phyloP scores from a whole-genome alignment of 495 filamentous ascomycete species.

The Trichocladium antarcticum region DNA sequence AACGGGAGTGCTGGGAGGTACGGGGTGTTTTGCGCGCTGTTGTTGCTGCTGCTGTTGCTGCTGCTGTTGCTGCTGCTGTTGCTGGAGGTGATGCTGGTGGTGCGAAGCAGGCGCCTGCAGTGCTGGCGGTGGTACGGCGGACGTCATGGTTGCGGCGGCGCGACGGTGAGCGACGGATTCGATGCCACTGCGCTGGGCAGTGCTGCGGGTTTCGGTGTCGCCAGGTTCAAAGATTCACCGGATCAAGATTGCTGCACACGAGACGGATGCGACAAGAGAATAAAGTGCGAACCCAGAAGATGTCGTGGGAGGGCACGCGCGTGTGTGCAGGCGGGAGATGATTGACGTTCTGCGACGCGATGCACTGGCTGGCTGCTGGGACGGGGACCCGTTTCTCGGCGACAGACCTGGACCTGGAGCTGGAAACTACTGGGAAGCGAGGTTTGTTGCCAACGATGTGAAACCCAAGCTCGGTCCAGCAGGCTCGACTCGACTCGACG shows the following conservation, averaged over 20 bases:
- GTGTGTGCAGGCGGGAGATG: slow-evolving; percentile 8
- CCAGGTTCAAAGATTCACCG: slow-evolving; percentile 7
- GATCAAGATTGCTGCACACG: slow-evolving; percentile 5
- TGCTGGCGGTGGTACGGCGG: slow-evolving; percentile 16
- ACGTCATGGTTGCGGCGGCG: slow-evolving; percentile 26
- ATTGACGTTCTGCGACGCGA: slow-evolving; percentile 15
- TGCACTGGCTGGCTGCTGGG: slow-evolving; percentile 2
- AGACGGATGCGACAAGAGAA: background rate
- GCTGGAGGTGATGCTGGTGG: slow-evolving; percentile 6
- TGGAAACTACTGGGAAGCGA: slow-evolving; percentile 5
- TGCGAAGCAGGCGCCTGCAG: slow-evolving; percentile 13
- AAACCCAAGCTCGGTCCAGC: too few relatives aligned
- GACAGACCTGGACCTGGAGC: background rate
- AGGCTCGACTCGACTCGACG: too few relatives aligned
- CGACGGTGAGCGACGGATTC: slow-evolving; percentile 13
- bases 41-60: slow-evolving; percentile 12
- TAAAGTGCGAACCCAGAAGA: background rate
- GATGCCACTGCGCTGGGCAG: slow-evolving; percentile 15
- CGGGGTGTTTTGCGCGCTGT: slow-evolving; percentile 11
- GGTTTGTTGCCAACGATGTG: background rate
- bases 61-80: background rate
- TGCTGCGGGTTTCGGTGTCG: slow-evolving; percentile 6
- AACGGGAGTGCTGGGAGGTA: slow-evolving; percentile 11
- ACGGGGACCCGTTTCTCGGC: slow-evolving; percentile 1
- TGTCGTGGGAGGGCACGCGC: background rate